phyloP scores from a whole-genome alignment of 208 protist genomes.

The Phytomonas francai region DNA sequence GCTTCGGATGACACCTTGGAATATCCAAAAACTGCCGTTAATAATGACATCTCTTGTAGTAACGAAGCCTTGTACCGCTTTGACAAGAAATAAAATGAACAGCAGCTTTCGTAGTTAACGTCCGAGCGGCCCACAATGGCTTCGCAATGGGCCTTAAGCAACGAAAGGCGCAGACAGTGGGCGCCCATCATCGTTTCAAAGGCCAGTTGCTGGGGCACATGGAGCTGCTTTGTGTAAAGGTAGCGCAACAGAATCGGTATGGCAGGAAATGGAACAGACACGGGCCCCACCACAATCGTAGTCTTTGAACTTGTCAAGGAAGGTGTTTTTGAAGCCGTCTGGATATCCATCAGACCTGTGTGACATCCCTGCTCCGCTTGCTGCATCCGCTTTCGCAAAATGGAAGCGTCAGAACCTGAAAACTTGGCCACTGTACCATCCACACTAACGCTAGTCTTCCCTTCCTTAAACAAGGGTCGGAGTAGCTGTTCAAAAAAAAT shows the following conservation, averaged over 20 bases:
- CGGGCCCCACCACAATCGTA: slow-evolving; percentile 63
- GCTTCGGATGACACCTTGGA: slow-evolving; percentile 40
- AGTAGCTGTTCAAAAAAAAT: slow-evolving; percentile 71
- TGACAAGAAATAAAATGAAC: slow-evolving; percentile 60
- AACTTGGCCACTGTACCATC: slow-evolving; percentile 55
- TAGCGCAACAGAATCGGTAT: slow-evolving; percentile 57
- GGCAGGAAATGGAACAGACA: slow-evolving; percentile 50
- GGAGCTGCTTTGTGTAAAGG: slow-evolving; percentile 63
- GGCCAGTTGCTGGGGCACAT: slow-evolving; percentile 33
- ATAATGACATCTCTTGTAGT: slow-evolving; percentile 64
- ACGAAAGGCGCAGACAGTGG: slow-evolving; percentile 40
- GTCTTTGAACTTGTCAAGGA: slow-evolving; percentile 29
- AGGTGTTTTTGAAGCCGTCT: neutral
- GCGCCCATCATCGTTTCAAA: slow-evolving; percentile 64
- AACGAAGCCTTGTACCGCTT: slow-evolving; percentile 57
- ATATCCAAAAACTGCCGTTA: slow-evolving; percentile 66
- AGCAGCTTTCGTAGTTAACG: slow-evolving; percentile 75
- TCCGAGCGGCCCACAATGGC: slow-evolving; percentile 66
- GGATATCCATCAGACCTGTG: neutral
- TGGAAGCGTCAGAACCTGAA: slow-evolving; percentile 14
- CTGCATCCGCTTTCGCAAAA: neutral
- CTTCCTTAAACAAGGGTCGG: slow-evolving; percentile 44
- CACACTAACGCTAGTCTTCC: slow-evolving; percentile 34
- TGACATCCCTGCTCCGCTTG: neutral
- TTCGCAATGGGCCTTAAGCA: slow-evolving; percentile 66